A percentile compares a stretch with the other conserved stretches of the same genome.
Conservation (phyloP, 2,329 filamentous ascomycete genomes). For the Phialophora verrucosa region DNA sequence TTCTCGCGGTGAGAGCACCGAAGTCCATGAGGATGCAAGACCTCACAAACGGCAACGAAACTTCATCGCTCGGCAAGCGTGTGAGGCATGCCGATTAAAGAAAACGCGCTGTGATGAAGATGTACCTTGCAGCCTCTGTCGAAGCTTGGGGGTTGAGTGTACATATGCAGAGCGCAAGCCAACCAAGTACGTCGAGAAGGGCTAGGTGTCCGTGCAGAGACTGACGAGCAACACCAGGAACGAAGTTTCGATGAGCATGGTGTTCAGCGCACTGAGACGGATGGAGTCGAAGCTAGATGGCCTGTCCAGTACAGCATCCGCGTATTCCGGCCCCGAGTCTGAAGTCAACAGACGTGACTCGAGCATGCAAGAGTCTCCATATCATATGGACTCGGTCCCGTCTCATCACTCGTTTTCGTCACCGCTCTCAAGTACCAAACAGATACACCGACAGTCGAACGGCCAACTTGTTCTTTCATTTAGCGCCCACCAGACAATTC, state of each 20-base stretch:
- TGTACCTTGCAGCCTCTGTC: constrained; percentile 60
- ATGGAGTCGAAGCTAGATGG: constrained; percentile 60
- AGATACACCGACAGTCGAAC: constrained; percentile 1
- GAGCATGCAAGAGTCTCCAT: constrained; percentile 40
- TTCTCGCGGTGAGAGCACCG: constrained; percentile 9
- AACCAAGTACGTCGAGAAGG: constrained; percentile 52
- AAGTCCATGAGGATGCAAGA: constrained; percentile 23
- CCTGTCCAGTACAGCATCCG: constrained; percentile 49
- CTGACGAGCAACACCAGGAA: constrained; percentile 46
- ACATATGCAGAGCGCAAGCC: constrained; percentile 60
- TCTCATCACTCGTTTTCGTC: constrained; percentile 42
- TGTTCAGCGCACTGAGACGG: constrained; percentile 61
- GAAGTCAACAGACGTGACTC: constrained; percentile 22
- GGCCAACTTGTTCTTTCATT: constrained; percentile 46
- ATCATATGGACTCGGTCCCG: constrained; percentile 42
- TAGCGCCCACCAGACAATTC: constrained; percentile 58
- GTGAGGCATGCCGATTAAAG: constrained; percentile 59
- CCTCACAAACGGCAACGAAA: constrained; percentile 32
- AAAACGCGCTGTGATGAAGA: constrained; percentile 64
- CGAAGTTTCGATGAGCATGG: constrained; percentile 60
- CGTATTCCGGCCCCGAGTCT: constrained; percentile 36
- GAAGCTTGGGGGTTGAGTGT: constrained; percentile 56
- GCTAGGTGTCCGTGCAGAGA: not conserved
- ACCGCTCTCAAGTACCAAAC: constrained; percentile 47
- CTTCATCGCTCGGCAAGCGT: constrained; percentile 48